phyloP scores from a whole-genome alignment of 2,329 filamentous ascomycete genomes.

The Microcyclospora pomicola region DNA sequence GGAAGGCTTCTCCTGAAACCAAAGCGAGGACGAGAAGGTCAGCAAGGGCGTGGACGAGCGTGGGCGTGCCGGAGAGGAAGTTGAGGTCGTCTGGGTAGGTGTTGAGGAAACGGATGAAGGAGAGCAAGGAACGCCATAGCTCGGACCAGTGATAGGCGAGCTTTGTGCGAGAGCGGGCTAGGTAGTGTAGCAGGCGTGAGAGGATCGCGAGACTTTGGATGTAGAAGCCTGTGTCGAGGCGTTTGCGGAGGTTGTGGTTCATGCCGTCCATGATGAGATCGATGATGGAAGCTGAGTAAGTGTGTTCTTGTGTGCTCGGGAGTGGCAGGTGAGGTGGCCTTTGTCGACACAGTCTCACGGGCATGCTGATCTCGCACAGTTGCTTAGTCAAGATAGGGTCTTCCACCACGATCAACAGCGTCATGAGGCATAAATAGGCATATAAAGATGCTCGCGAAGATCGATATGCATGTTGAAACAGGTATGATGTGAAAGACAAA shows the following conservation, averaged over 20 bases:
- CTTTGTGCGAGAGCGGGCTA: conserved; percentile 69
- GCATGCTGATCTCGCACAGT: conserved; percentile 62
- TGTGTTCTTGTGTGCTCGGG: conserved; percentile 51
- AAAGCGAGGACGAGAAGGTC: conserved; percentile 74
- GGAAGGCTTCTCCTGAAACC: conserved; percentile 76
- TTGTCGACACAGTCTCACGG: conserved; percentile 78
- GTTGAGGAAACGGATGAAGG: conserved; percentile 78
- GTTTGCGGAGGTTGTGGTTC: conserved; percentile 80
- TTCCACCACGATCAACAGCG: conserved; percentile 74
- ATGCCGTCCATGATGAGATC: conserved; percentile 84
- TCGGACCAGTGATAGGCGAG: conserved; percentile 89
- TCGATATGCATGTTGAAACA: conserved; percentile 84
- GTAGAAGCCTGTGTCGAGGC: conserved; percentile 63
- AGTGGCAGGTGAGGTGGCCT: conserved; percentile 72
- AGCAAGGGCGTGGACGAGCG: conserved; percentile 62
- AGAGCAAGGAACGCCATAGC: conserved; percentile 77
- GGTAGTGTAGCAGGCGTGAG: conserved; percentile 67
- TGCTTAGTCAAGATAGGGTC: conserved; percentile 70
- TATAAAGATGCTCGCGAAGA: conserved; percentile 68
- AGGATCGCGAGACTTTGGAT: conserved; percentile 66
- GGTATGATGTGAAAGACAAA: conserved; percentile 79
- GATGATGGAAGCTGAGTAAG: conserved; percentile 61
- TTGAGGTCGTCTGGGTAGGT: conserved; percentile 72
- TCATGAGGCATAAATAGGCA: conserved; percentile 70
- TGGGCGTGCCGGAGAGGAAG: conserved; percentile 52